Base-by-base conservation (phyloP, 2,329 filamentous ascomycete genomes). In the Penicillium sp. region DNA sequence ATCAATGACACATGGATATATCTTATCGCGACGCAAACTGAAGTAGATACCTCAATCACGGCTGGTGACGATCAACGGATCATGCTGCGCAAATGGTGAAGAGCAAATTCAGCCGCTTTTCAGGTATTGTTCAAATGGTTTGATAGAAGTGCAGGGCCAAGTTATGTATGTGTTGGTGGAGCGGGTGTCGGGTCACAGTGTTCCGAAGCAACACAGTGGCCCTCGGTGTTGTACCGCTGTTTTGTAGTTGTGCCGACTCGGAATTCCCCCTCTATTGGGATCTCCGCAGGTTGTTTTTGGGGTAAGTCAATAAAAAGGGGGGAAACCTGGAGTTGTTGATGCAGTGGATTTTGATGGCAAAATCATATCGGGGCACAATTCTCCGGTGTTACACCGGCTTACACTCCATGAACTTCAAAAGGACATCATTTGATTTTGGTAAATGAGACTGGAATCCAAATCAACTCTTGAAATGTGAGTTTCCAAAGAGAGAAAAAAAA, bases 141-240 rank as follows among this genome's bases (percentile, higher is more conserved):
- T 27, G 10, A 29, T 27, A 8, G 19, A 21, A 15, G 19, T 13
- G 23, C 21, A 21, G 33, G 27, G 39, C 5, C 16, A 33, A 33
- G 49, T 52, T 59, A 65, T 64, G 55, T 63, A 57, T 36, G 39
- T 19, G 16, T 15, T 29, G 48, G 58, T 56, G 58, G 60, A 65
- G 60, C 40, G 53, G 40, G 23, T 44, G 31, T 56, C 66, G 67
- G 67, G 58, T 62, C 60, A 70, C 66, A 61, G 67, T 69, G 62
- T 64, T 69, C 67, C 67, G 66, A 66, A 34, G 33, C 33, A 34
- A 60, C 33, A 25, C 40, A 55, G 27, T 34, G 31, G 25, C 33
- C n/a, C 43, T 63, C 57, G 59, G 59, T n/a, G 34, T 52, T 64
- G 40, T 51, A 48, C 63, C 62, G 64, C 9, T 44, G 41, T 4